Percentiles rank a stretch among this genome's conserved stretches.
Evolutionary conservation across 148 eudicot genomes (phyloP).

Genomic region (Hydrangea macrophylla): DNA sequence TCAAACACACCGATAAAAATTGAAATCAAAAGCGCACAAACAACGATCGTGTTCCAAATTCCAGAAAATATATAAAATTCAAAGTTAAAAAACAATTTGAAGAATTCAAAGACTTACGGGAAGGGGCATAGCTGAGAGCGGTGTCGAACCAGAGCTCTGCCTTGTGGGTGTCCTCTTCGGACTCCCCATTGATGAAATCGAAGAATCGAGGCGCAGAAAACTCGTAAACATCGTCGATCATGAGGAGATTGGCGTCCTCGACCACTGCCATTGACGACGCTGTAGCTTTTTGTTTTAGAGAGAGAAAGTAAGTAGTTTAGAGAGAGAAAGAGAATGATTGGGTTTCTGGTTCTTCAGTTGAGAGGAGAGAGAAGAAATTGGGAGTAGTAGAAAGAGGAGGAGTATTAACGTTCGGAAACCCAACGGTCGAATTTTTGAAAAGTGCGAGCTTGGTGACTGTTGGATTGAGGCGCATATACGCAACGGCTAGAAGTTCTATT

Average conservation of each 20-base stretch:
- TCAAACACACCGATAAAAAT: too few relatives aligned
- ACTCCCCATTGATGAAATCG: slow-evolving; percentile 73
- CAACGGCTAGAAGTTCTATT: slow-evolving; percentile 27
- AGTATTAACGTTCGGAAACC: slow-evolving; percentile 29
- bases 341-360: not conserved
- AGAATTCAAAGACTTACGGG: slow-evolving; percentile 47
- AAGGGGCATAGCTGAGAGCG: slow-evolving; percentile 65
- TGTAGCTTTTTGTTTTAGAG: not conserved
- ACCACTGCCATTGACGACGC: slow-evolving; percentile 21
- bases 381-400: not conserved
- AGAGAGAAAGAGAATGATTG: slow-evolving; percentile 1
- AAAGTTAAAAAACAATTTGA: too few relatives aligned
- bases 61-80: not conserved
- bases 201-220: slow-evolving; percentile 77
- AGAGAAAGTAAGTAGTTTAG: not conserved
- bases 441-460: slow-evolving; percentile 1
- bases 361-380: not conserved
- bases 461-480: not conserved
- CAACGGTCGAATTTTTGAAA: slow-evolving; percentile 47
- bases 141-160: slow-evolving; percentile 90
- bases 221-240: slow-evolving; percentile 70
- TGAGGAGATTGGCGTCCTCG: slow-evolving; percentile 34
- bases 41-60: not conserved
- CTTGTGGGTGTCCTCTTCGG: slow-evolving; percentile 41
- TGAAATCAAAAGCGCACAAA: too few relatives aligned